Evolutionary conservation across 495 filamentous ascomycete species (phyloP).

Genomic region (Aspergillus coremiiformis): DNA sequence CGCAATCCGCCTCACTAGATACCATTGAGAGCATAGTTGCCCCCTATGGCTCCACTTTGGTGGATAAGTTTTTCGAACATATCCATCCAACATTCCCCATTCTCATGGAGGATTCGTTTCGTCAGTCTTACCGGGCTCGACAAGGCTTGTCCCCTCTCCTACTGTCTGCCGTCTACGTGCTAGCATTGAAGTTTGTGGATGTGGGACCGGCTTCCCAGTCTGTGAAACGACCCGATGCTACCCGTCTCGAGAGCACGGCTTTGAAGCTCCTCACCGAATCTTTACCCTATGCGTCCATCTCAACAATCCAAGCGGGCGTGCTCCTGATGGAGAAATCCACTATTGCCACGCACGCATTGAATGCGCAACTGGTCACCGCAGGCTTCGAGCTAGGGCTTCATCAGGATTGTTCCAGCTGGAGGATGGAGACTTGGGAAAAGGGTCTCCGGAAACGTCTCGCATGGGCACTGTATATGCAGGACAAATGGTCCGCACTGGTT

Average conservation of each 20-base stretch:
- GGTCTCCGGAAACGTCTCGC: conserved; percentile 51
- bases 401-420: conserved; percentile 50
- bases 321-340: conserved; percentile 83
- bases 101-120: conserved; percentile 77
- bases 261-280: conserved; percentile 65
- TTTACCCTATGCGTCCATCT: conserved; percentile 79
- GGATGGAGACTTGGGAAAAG: conserved; percentile 46
- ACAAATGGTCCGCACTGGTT: conserved; percentile 52
- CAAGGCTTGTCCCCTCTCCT: conserved; percentile 75
- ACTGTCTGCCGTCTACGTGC: conserved; percentile 80
- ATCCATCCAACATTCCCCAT: conserved; percentile 91
- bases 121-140: conserved; percentile 74
- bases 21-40: conserved; percentile 77
- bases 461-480: conserved; percentile 54
- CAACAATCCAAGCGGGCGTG: conserved; percentile 86
- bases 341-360: conserved; percentile 77
- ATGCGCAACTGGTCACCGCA: conserved; percentile 61
- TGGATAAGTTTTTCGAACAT: conserved; percentile 80
- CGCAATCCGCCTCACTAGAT: conserved; percentile 56
- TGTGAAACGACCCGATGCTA: conserved; percentile 62
- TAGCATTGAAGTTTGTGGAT: conserved; percentile 86
- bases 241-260: conserved; percentile 69
- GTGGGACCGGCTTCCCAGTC: conserved; percentile 59
- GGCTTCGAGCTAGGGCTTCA: conserved; percentile 51
- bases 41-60: conserved; percentile 69